Evolutionary conservation across 148 eudicot species (phyloP).

Genomic region (Pharnaceum exiguum): DNA sequence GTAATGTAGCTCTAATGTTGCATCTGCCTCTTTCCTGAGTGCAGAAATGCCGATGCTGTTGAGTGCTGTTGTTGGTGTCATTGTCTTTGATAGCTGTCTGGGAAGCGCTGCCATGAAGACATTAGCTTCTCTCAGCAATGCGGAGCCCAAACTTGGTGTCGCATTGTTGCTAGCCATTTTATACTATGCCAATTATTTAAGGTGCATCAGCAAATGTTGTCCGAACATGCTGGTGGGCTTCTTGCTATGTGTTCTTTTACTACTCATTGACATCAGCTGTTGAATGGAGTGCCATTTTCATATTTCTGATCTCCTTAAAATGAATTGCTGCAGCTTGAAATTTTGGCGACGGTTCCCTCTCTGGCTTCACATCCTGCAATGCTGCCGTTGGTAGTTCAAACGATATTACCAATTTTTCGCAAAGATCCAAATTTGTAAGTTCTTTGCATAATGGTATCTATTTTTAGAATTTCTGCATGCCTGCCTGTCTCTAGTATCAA

Average conservation of each 20-base stretch:
- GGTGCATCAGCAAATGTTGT: conserved; percentile 25
- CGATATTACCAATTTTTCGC: conserved; percentile 83
- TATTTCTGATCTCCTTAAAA: conserved; percentile 5
- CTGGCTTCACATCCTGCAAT: conserved; percentile 85
- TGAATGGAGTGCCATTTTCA: neutral
- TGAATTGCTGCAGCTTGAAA: conserved; percentile 55
- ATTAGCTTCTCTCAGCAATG: conserved; percentile 48
- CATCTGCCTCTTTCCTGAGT: conserved; percentile 16
- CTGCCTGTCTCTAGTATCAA: no score
- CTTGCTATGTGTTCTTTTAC: neutral
- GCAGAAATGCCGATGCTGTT: conserved; percentile 68
- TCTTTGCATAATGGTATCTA: neutral
- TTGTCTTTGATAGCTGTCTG: conserved; percentile 48
- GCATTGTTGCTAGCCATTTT: conserved; percentile 58
- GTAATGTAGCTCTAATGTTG: neutral
- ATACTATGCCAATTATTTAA: conserved; percentile 56
- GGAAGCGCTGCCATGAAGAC: conserved; percentile 54
- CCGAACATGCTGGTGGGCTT: conserved; percentile 54
- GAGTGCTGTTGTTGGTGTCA: conserved; percentile 55
- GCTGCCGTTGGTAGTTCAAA: conserved; percentile 72
- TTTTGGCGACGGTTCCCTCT: conserved; percentile 63
- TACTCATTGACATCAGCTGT: neutral
- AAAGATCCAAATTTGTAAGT: conserved; percentile 75
- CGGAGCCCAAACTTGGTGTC: conserved; percentile 76
- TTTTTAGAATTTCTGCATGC: neutral